These are phyloP conservation scores for Suillus brevipes DNA, from an alignment of 768 basidiomycete genomes.

Conservation along the genomic window DNA sequence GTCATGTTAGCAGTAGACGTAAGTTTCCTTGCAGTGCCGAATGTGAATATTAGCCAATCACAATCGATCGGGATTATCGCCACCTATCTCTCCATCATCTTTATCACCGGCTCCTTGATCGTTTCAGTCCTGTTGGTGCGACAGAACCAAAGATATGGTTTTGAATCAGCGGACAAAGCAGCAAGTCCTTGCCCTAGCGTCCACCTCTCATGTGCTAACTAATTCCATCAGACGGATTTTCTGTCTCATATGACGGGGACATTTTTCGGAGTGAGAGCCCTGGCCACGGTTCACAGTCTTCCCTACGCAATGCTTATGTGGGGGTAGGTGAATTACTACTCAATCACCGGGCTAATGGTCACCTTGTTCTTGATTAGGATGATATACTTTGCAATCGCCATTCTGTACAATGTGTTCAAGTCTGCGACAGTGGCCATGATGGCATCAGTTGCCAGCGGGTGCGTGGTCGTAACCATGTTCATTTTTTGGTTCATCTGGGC, in stretches of 20 bases:
- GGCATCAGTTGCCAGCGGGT: background rate
- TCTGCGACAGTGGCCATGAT: background rate
- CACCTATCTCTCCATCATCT: constrained; percentile 39
- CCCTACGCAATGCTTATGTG: constrained; percentile 4
- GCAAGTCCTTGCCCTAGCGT: constrained; percentile 20
- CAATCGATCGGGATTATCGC: constrained; percentile 28
- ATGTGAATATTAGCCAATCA: constrained; percentile 24
- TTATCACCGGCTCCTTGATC: constrained; percentile 36
- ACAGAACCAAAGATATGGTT: constrained; percentile 33
- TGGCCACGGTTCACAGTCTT: background rate
- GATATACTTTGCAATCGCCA: constrained; percentile 1
- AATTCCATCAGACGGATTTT: constrained; percentile 15
- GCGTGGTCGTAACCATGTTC: background rate
- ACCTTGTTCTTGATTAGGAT: background rate
- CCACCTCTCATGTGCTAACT: background rate
- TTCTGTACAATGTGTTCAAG: constrained; percentile 1
- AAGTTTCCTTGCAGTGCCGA: constrained; percentile 15
- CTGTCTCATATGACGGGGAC: background rate
- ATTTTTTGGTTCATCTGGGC: constrained; percentile 1
- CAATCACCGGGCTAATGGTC: background rate
- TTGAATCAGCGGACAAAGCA: constrained; percentile 25
- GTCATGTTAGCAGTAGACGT: constrained; percentile 16
- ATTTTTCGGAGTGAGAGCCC: background rate
- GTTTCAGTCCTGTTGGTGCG: constrained; percentile 37
- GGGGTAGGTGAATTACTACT: background rate